Conservation (phyloP, 1,284 basidiomycete genomes). For the Malassezia restricta region DNA sequence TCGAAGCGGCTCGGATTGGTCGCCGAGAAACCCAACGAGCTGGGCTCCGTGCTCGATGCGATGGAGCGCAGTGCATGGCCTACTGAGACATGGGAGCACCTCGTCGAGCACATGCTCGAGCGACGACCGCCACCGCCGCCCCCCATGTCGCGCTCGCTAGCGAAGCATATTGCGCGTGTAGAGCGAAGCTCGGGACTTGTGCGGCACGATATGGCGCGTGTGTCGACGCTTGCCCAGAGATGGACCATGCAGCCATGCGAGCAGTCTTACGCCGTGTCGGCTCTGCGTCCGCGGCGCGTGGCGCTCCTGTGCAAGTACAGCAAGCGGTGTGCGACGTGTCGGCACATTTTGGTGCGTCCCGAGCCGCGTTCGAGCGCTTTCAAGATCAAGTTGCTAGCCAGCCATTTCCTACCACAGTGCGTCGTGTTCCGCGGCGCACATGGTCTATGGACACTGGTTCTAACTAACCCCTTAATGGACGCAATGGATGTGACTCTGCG, state of each 20-base stretch:
- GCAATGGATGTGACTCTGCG: conserved; percentile 23
- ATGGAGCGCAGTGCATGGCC: conserved; percentile 8
- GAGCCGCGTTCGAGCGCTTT: conserved; percentile 89
- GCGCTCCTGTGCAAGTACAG: conserved; percentile 76
- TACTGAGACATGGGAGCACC: conserved; percentile 20
- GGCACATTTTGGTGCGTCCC: conserved; percentile 93
- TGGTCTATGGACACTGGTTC: conserved; percentile 19
- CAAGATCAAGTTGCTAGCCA: conserved; percentile 92
- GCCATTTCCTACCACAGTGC: conserved; percentile 68
- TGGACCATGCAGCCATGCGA: conserved; percentile 55
- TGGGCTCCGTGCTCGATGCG: conserved; percentile 49
- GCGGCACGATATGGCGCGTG: conserved; percentile 22
- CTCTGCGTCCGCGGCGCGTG: conserved; percentile 54
- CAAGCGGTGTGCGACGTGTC: conserved; percentile 84
- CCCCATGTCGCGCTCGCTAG: conserved; percentile 6
- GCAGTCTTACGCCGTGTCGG: conserved; percentile 47
- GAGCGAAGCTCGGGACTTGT: conserved; percentile 11
- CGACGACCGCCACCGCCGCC: no score
- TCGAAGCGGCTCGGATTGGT: conserved; percentile 75
- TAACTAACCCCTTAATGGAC: conserved; percentile 37
- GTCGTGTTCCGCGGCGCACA: not conserved
- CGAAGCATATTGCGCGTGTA: conserved; percentile 3
- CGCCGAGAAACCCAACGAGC: conserved; percentile 89
- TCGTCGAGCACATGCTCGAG: conserved; percentile 20
- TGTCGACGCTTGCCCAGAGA: conserved; percentile 63